Evolutionary conservation across 2,329 filamentous ascomycete genomes (phyloP), one percentile per base, ranked within the genome.

Genomic region (Aspergillus nomiae): DNA sequence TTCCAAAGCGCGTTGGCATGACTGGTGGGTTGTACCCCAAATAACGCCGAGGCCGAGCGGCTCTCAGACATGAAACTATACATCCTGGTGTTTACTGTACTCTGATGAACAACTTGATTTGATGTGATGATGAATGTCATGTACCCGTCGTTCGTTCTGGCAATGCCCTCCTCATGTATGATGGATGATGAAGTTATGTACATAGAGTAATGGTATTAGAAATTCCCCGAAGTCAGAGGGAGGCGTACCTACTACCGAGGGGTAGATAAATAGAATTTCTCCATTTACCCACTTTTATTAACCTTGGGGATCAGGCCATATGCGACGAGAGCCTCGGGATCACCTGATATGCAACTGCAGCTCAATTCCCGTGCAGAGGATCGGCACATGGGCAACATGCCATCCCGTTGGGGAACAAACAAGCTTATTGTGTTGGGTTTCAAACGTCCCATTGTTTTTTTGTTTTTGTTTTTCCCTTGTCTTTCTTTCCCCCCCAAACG

Each of bases 1-100:
- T 3, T 74, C 73, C 2, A 78, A 79, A 60, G 68, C 68, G n/a
- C 76, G 77, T 41, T 82, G 78, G 76, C 80, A 82, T 72, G 74
- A 78, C 67, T 80, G 77, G 75, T 82, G 80, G 80, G 71, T 71
- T 48, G 80, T 82, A 16, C 80, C 80, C 12, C 76, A 78, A 62
- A 69, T 81, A n/a, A 69, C 65, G 6, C 66, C 64, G 46, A 54
- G 28, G 12, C 55, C 46, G 21, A 34, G 45, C 36, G 41, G 26
- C 41, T 50, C 36, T 60, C 70, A 63, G 64, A 64, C 61, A 65
- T 68, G 63, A 67, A 19, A 10, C 12, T 12, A 24, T 19, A 53
- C 21, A 28, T 28, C 26, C 3, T 32, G 24, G 21, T 58, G 46
- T 50, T n/a, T 14, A 21, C 26, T 34, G 24, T 21, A 43, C 38